Conservation (phyloP, 2,329 filamentous ascomycete genomes). For the Pyrenophora tritici-repentis region DNA sequence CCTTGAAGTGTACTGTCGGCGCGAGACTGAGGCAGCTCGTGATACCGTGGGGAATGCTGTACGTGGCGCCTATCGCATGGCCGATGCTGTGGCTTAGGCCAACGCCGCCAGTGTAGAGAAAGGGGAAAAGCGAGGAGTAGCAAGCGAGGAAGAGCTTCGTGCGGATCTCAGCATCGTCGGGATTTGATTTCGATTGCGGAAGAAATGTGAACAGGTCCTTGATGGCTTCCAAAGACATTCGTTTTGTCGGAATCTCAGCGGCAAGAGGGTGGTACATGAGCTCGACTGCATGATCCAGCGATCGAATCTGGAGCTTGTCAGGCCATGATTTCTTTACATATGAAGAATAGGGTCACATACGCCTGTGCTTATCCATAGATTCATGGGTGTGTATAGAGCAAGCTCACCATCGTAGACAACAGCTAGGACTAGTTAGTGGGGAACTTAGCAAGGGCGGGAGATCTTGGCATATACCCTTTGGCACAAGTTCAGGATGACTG, state of each 20-base stretch:
- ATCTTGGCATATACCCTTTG: constrained; percentile 32
- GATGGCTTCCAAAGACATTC: constrained; percentile 55
- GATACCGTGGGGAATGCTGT: constrained; percentile 61
- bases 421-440: constrained; percentile 39
- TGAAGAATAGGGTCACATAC: constrained; percentile 22
- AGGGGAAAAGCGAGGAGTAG: constrained; percentile 55
- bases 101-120: constrained; percentile 56
- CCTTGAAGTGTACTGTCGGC: constrained; percentile 59
- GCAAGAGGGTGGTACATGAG: constrained; percentile 59
- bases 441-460: background rate
- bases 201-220: constrained; percentile 59
- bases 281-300: constrained; percentile 62
- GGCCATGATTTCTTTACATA: background rate
- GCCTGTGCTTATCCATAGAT: constrained; percentile 59
- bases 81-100: constrained; percentile 56
- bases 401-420: constrained; percentile 61
- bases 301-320: constrained; percentile 48
- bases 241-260: constrained; percentile 55
- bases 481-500: constrained; percentile 51
- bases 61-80: constrained; percentile 61
- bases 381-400: constrained; percentile 56
- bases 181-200: constrained; percentile 55
- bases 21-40: constrained; percentile 60
- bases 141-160: constrained; percentile 60
- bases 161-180: constrained; percentile 55